phyloP scores from a whole-genome alignment of 345 rosid species.

The Sonneratia caseolaris region DNA sequence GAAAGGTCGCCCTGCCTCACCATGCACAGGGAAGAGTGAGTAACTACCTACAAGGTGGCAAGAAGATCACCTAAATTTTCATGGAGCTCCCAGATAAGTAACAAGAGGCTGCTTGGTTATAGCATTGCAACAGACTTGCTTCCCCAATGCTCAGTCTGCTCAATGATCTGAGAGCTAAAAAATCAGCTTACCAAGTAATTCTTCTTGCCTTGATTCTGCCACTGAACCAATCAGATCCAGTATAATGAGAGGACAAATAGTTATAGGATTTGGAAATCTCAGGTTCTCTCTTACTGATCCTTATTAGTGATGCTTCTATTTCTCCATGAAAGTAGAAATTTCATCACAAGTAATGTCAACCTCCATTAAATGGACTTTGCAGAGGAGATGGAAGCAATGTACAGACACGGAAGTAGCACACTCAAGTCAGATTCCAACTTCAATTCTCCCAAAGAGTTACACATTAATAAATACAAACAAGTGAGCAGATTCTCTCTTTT shows the following conservation, averaged over 20 bases:
- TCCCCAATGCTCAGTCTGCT: not conserved
- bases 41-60: not conserved
- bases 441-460: conserved; percentile 10
- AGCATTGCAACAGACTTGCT: not conserved
- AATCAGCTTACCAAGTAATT: no score
- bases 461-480: conserved; percentile 15
- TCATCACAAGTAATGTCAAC: no score
- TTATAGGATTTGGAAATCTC: no score
- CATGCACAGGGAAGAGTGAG: not conserved
- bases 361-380: not conserved
- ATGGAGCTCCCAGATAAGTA: not conserved
- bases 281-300: no score
- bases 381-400: no score
- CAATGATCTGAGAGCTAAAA: no score
- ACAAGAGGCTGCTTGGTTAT: not conserved
- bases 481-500: not conserved
- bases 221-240: no score
- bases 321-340: no score
- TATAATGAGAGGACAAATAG: no score
- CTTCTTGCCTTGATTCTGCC: no score
- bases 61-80: not conserved
- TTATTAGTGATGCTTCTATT: no score
- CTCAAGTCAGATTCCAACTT: conserved; percentile 3
- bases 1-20: not conserved
- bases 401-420: not conserved